phyloP scores from a whole-genome alignment of 495 filamentous ascomycete genomes.

The Penicillium canariense region DNA sequence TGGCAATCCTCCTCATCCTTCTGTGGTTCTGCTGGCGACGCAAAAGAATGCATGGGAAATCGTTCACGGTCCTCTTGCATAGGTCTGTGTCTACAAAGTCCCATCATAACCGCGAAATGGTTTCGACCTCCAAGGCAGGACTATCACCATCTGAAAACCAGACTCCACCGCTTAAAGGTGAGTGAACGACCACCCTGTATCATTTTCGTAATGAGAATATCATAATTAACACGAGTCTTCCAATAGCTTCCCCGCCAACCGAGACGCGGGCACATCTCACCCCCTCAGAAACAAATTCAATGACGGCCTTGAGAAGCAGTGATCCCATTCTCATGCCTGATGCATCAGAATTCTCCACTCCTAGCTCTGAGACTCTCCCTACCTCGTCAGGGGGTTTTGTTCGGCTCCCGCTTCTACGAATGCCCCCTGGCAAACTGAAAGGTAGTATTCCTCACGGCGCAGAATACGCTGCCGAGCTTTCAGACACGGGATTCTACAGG shows the following conservation, averaged over 20 bases:
- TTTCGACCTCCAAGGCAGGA: not conserved
- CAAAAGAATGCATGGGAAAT: constrained; percentile 14
- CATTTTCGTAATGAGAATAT: not conserved
- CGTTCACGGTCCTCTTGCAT: constrained; percentile 4
- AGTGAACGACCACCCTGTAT: not conserved
- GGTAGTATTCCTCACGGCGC: constrained; percentile 7
- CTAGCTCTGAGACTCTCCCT: not conserved
- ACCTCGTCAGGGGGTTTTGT: not conserved
- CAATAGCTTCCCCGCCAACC: not conserved
- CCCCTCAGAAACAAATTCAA: not conserved
- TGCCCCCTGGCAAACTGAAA: constrained; percentile 1
- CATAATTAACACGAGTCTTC: not conserved
- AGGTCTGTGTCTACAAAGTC: not conserved
- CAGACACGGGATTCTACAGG: constrained; percentile 34
- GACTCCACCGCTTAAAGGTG: not conserved
- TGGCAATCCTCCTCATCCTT: constrained; percentile 20
- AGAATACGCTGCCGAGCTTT: constrained; percentile 25
- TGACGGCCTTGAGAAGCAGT: not conserved
- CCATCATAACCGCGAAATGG: constrained; percentile 1
- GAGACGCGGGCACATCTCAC: not conserved
- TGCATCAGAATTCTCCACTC: not conserved
- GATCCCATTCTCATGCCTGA: not conserved
- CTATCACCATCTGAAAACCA: not conserved
- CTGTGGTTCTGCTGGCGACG: constrained; percentile 24
- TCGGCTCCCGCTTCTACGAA: not conserved